A percentile compares a stretch with the other conserved stretches of the same genome.
These are phyloP conservation scores for Claviceps sp. DNA, from an alignment of 2,329 filamentous ascomycete genomes.

Conservation along the genomic window DNA sequence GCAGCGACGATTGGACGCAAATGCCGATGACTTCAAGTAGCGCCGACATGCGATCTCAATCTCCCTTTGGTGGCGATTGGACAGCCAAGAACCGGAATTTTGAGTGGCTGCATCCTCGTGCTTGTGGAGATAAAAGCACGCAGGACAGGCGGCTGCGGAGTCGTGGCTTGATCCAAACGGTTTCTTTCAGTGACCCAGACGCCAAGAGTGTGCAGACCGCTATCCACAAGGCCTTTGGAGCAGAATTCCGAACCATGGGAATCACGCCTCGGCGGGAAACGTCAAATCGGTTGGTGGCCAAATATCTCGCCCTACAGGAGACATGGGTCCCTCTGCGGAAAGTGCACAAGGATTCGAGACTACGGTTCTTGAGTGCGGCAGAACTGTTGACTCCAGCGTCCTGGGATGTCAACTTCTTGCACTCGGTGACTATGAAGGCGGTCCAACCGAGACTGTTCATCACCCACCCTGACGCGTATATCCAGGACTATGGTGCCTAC, in stretches of 20 bases:
- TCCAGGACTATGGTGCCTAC: conserved; percentile 46
- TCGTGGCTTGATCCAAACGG: conserved; percentile 53
- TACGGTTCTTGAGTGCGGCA: conserved; percentile 55
- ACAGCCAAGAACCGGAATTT: conserved; percentile 26
- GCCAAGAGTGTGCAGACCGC: conserved; percentile 55
- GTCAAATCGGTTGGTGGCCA: conserved; percentile 18
- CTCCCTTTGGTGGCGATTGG: conserved; percentile 38
- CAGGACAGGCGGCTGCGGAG: conserved; percentile 62
- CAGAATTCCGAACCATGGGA: conserved; percentile 34
- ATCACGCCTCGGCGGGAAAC: conserved; percentile 17
- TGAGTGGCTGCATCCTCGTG: conserved; percentile 55
- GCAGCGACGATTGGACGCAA: conserved; percentile 42
- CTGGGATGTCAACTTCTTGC: conserved; percentile 60
- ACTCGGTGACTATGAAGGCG: conserved; percentile 60
- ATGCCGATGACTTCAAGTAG: conserved; percentile 34
- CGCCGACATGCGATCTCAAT: conserved; percentile 31
- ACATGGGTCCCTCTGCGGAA: conserved; percentile 67
- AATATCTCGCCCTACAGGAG: conserved; percentile 49
- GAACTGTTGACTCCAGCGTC: conserved; percentile 62
- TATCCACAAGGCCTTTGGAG: conserved; percentile 48
- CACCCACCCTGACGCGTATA: conserved; percentile 61
- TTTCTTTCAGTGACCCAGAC: conserved; percentile 48
- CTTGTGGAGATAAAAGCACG: conserved; percentile 47
- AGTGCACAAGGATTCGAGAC: conserved; percentile 56
- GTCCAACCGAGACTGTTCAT: conserved; percentile 57